Conservation (phyloP, 2,329 filamentous ascomycete genomes). For the Fusarium tanahbumbuense region DNA sequence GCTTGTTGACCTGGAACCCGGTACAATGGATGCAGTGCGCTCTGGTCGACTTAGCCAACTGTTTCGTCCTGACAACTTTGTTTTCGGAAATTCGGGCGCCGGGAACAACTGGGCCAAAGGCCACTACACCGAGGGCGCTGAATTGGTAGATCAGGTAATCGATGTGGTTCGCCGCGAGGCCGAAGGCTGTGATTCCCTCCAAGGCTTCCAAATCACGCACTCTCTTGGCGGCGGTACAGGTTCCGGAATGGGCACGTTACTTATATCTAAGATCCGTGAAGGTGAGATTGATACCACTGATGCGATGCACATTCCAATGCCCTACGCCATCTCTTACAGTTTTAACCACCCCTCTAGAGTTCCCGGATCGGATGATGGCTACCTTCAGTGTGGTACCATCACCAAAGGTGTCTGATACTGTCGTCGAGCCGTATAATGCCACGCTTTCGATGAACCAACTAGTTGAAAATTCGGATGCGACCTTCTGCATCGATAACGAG, state of each 20-base stretch:
- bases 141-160: conserved; percentile 96
- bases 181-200: conserved; percentile 98
- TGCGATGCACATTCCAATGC: background rate
- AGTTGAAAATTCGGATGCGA: background rate
- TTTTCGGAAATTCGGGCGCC: conserved; percentile 99
- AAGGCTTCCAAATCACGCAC: conserved; percentile 99
- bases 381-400: conserved; percentile 92
- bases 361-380: conserved; percentile 99
- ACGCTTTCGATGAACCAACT: background rate
- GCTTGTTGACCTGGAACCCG: conserved; percentile 98
- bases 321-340: background rate
- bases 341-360: conserved; percentile 68
- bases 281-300: background rate
- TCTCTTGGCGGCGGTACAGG: conserved; percentile 99
- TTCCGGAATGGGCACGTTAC: conserved; percentile 98
- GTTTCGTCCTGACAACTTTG: conserved; percentile 99
- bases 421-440: background rate
- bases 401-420: background rate
- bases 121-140: conserved; percentile 99
- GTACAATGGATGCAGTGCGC: conserved; percentile 99
- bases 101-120: conserved; percentile 65
- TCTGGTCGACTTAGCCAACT: conserved; percentile 97
- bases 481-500: conserved; percentile 76
- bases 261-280: conserved; percentile 99
- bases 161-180: conserved; percentile 98